Evolutionary conservation across 208 protist species (phyloP).

Genomic region (Phytomonas francai): DNA sequence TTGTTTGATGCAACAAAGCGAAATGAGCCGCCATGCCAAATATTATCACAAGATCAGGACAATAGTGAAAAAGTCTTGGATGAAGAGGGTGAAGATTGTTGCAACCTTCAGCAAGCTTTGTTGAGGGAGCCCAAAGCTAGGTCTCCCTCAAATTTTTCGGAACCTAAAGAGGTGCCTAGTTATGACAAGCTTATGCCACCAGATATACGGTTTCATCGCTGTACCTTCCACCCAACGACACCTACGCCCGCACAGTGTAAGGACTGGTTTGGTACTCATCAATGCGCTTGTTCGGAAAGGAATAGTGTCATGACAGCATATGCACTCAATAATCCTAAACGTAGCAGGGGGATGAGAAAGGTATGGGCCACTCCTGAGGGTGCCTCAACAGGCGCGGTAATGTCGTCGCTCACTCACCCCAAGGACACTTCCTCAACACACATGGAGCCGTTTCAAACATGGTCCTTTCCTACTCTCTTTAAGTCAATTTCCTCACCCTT

Average conservation of each 20-base stretch:
- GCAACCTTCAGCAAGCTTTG: not conserved
- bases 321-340: not conserved
- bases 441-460: slow-evolving; percentile 3
- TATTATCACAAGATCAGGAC: not conserved
- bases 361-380: not conserved
- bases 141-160: not conserved
- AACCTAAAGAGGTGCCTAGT: not conserved
- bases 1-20: not conserved
- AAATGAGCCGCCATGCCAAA: not conserved
- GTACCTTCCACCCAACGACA: not conserved
- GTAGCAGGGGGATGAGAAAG: not conserved
- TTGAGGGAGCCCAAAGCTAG: not conserved
- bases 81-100: not conserved
- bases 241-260: not conserved
- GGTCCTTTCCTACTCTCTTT: slow-evolving; percentile 3
- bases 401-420: not conserved
- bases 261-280: not conserved
- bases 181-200: not conserved
- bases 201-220: not conserved
- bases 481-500: not conserved
- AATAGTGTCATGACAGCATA: not conserved
- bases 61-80: not conserved
- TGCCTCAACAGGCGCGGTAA: not conserved
- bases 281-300: not conserved
- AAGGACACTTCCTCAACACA: slow-evolving; percentile 1